Conservation (phyloP, 179 eudicot genomes). For the Silene vulgaris region DNA sequence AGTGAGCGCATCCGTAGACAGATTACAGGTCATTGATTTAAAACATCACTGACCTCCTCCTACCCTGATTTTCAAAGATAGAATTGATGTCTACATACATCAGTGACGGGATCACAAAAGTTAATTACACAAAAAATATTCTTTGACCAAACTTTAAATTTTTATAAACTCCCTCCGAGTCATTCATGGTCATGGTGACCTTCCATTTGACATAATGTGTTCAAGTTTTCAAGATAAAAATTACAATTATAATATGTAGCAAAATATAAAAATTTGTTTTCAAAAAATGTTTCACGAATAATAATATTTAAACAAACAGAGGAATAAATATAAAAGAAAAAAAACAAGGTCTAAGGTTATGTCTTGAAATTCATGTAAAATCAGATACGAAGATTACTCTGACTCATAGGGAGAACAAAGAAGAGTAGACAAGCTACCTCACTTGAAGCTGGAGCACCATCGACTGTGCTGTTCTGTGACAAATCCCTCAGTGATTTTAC, state of each 20-base stretch:
- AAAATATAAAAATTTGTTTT: not conserved
- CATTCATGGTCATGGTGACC: not conserved
- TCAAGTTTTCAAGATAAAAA: not conserved
- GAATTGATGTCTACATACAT: not conserved
- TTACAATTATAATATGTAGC: not conserved
- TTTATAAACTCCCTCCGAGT: too few species aligned
- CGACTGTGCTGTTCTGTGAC: constrained; percentile 40
- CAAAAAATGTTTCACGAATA: not conserved
- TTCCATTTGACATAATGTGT: not conserved
- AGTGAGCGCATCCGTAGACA: not conserved
- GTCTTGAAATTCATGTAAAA: not conserved
- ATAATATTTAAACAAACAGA: not conserved
- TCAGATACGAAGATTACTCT: not conserved
- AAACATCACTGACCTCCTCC: not conserved
- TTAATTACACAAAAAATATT: not conserved
- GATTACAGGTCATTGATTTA: not conserved
- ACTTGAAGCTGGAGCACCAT: constrained; percentile 48
- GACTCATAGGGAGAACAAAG: not conserved
- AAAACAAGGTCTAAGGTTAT: not conserved
- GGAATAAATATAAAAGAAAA: not conserved
- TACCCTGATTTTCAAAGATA: not conserved
- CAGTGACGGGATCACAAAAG: not conserved
- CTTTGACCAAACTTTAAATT: not conserved
- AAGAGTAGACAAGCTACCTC: constrained; percentile 30
- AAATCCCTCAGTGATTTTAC: constrained; percentile 50